Evolutionary conservation across 768 basidiomycete genomes (phyloP).

Genomic region (Boletus rubescentipes): DNA sequence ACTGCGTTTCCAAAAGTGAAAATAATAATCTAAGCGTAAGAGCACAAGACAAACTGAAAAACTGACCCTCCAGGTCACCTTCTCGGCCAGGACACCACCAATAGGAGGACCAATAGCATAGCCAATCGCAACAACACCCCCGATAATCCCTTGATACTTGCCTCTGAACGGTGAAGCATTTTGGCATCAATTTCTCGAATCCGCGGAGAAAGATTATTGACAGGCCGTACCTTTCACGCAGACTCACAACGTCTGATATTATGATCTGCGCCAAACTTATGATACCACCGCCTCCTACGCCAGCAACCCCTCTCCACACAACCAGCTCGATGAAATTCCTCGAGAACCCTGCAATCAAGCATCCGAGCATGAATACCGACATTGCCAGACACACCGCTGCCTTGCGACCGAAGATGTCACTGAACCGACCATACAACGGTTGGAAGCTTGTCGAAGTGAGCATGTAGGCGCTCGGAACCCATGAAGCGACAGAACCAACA

Average conservation of each 20-base stretch:
- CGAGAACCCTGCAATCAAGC: neutral
- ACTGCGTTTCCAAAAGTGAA: neutral
- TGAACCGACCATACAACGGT: neutral
- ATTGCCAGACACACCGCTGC: neutral
- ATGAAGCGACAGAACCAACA: neutral
- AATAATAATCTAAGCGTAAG: neutral
- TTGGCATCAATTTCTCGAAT: no score
- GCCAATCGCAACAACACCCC: neutral
- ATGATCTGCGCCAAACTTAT: neutral
- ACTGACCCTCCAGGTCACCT: neutral
- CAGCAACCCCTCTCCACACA: neutral
- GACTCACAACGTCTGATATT: neutral
- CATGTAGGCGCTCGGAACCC: neutral
- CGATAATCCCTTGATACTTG: neutral
- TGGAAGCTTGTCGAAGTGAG: slow-evolving; percentile 1
- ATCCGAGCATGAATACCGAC: neutral
- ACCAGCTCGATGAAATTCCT: neutral
- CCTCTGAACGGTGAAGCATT: neutral
- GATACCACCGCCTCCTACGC: neutral
- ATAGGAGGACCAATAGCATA: neutral
- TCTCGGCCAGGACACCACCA: neutral
- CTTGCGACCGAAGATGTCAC: slow-evolving; percentile 2
- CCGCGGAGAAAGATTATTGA: no score
- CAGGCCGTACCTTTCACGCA: neutral
- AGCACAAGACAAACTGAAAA: neutral